Percentiles rank a stretch among this genome's conserved stretches.
phyloP scores from a whole-genome alignment of 371 early-diverging fungal species.

The Mortierella sp. region DNA sequence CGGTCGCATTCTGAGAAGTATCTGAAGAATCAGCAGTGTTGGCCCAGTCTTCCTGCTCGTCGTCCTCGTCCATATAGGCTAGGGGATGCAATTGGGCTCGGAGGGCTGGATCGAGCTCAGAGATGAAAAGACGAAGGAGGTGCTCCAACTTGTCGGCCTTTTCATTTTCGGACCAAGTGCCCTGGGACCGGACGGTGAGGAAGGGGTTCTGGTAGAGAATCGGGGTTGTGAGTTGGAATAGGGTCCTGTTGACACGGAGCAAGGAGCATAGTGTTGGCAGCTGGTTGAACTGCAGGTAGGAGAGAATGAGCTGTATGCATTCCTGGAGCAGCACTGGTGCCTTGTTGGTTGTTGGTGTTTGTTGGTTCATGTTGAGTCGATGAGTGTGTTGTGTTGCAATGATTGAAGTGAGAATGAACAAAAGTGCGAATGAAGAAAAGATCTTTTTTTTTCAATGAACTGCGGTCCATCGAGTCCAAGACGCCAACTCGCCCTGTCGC shows the following conservation, averaged over 20 bases:
- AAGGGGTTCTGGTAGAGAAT: conserved; percentile 52
- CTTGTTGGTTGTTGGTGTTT: neutral
- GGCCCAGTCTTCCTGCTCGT: conserved; percentile 29
- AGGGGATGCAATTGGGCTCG: conserved; percentile 23
- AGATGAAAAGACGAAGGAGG: conserved; percentile 34
- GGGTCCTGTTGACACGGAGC: conserved; percentile 45
- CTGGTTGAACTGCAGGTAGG: conserved; percentile 38
- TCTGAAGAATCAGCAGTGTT: neutral
- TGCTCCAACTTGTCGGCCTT: conserved; percentile 18
- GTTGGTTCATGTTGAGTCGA: neutral
- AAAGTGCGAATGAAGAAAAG: neutral
- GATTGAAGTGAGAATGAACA: too few species aligned
- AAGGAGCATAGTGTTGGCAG: conserved; percentile 36
- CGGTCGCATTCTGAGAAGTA: neutral
- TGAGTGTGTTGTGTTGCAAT: neutral
- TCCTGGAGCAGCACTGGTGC: conserved; percentile 29
- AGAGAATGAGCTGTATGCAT: conserved; percentile 31
- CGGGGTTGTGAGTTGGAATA: conserved; percentile 35
- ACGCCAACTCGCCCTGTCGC: conserved; percentile 4
- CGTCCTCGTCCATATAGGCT: conserved; percentile 24
- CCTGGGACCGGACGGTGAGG: conserved; percentile 16
- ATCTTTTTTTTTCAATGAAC: neutral
- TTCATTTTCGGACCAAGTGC: conserved; percentile 14
- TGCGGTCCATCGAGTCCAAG: neutral
- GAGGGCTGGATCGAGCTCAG: conserved; percentile 36